phyloP scores from a whole-genome alignment of 345 rosid species.

The Salix suchowensis region DNA sequence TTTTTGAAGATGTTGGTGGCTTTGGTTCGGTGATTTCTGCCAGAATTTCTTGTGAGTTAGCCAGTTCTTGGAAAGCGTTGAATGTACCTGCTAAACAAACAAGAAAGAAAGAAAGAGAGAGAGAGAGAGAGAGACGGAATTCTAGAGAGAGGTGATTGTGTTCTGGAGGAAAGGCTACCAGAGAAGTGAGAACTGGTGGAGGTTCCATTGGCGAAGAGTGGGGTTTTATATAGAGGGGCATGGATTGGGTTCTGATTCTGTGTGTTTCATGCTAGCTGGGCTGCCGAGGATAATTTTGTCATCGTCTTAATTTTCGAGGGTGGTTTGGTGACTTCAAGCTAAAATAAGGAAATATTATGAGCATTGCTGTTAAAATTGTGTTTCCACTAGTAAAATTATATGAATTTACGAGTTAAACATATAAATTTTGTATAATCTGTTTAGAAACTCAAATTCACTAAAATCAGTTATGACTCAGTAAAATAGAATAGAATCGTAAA shows the following conservation, averaged over 20 bases:
- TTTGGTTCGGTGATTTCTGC: conserved; percentile 39
- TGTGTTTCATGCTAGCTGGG: background rate
- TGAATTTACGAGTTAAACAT: no score
- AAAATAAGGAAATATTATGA: no score
- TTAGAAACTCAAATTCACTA: no score
- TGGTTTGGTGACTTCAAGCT: background rate
- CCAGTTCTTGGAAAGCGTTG: conserved; percentile 57
- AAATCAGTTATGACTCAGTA: no score
- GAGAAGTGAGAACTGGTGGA: background rate
- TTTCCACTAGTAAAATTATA: no score
- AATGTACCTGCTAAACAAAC: background rate
- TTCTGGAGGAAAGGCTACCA: background rate
- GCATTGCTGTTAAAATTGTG: no score
- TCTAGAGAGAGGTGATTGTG: background rate
- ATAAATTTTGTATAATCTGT: no score
- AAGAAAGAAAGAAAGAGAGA: background rate
- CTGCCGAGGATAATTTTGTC: background rate
- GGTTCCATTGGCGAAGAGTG: background rate
- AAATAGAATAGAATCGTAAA: no score
- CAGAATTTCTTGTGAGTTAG: conserved; percentile 50
- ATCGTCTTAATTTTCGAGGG: background rate
- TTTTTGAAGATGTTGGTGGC: background rate
- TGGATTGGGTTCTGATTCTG: background rate
- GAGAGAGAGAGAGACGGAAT: background rate
- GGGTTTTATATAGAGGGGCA: conserved; percentile 16